Conservation (phyloP, 2,329 filamentous ascomycete genomes). For the Grosmannia serpens region DNA sequence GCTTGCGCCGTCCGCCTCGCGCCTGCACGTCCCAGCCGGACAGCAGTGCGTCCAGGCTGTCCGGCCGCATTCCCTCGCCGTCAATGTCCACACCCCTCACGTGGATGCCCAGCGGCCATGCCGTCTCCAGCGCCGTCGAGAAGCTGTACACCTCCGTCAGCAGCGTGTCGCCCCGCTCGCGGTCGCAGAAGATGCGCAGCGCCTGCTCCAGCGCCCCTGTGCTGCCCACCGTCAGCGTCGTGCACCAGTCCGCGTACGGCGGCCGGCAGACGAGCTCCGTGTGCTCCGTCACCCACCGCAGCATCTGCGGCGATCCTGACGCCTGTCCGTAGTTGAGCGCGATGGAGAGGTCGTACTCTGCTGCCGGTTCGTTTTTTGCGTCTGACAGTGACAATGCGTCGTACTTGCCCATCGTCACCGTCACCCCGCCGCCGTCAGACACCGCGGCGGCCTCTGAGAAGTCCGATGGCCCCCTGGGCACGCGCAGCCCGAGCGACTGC, state of each 20-base stretch:
- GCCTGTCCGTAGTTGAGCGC: constrained; percentile 91
- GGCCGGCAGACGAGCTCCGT: constrained; percentile 83
- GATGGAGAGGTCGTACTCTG: constrained; percentile 64
- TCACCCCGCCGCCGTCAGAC: constrained; percentile 37
- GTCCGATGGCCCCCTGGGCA: constrained; percentile 50
- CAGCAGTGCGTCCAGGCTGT: constrained; percentile 39
- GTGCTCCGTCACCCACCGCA: constrained; percentile 89
- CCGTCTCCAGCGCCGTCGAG: constrained; percentile 54
- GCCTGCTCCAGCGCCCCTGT: constrained; percentile 78
- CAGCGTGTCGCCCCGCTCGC: constrained; percentile 60
- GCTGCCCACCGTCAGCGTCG: constrained; percentile 72
- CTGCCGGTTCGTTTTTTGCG: constrained; percentile 24
- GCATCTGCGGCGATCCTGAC: constrained; percentile 71
- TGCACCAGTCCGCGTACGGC: constrained; percentile 83
- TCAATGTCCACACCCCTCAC: constrained; percentile 41
- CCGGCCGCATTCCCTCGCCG: constrained; percentile 40
- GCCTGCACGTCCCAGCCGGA: constrained; percentile 34
- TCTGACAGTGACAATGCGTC: constrained; percentile 40
- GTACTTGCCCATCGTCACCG: constrained; percentile 66
- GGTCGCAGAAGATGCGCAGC: constrained; percentile 66
- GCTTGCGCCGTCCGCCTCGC: constrained; percentile 33
- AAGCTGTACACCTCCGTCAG: constrained; percentile 90
- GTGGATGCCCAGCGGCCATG: constrained; percentile 39
- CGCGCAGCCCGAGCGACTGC: constrained; percentile 61
- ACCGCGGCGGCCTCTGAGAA: constrained; percentile 60